Conservation (phyloP, 75 land plant species). For the Picea glauca region DNA sequence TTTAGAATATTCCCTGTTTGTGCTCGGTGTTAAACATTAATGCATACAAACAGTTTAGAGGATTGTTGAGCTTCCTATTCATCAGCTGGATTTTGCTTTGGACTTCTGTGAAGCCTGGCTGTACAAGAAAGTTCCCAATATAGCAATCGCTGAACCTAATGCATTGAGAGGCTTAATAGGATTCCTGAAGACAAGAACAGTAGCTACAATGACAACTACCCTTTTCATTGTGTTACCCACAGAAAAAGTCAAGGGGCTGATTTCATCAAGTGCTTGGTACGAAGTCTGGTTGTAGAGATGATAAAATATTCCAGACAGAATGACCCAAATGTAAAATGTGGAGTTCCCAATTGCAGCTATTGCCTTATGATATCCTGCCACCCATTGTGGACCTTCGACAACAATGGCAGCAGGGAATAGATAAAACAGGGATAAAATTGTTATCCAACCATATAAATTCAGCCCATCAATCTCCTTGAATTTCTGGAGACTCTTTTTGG, state of each 20-base stretch:
- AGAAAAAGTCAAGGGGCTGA: conserved; percentile 62
- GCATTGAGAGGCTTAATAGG: conserved; percentile 61
- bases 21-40: too few relatives aligned
- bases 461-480: conserved; percentile 48
- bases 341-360: conserved; percentile 18
- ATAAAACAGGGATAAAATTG: conserved; percentile 39
- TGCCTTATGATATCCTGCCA: conserved; percentile 35
- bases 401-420: conserved; percentile 53
- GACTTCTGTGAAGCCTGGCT: conserved; percentile 35
- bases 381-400: conserved; percentile 60
- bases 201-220: conserved; percentile 56
- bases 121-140: conserved; percentile 67
- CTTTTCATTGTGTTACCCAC: conserved; percentile 78
- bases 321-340: conserved; percentile 46
- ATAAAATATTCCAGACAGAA: conserved; percentile 53
- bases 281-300: conserved; percentile 68
- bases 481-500: conserved; percentile 42
- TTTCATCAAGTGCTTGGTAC: conserved; percentile 62
- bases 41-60: too few relatives aligned
- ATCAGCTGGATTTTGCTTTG: too few relatives aligned
- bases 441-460: conserved; percentile 61
- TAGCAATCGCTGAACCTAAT: conserved; percentile 62
- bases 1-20: too few relatives aligned
- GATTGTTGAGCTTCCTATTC: too few relatives aligned
- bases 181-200: conserved; percentile 61